phyloP scores from a whole-genome alignment of 257 asterid genomes.

The Solanum ahanhuiri region DNA sequence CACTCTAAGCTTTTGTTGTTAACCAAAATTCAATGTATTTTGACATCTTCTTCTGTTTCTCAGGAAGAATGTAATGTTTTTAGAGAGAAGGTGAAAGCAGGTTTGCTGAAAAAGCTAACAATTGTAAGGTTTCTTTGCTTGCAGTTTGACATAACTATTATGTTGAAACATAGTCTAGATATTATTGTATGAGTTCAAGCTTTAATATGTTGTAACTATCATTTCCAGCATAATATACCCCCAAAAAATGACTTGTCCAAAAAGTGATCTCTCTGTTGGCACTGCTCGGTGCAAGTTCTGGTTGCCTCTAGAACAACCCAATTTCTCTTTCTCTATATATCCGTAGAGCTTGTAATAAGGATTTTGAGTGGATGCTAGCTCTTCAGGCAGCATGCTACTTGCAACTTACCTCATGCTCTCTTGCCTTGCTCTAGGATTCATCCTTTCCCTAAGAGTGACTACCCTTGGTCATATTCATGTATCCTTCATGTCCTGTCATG shows the following conservation, averaged over 20 bases:
- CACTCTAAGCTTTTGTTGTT: background rate
- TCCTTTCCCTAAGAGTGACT: background rate
- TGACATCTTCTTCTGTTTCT: background rate
- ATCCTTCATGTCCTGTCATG: background rate
- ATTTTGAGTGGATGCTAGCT: background rate
- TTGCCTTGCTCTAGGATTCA: background rate
- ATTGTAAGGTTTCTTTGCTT: slow-evolving; percentile 41
- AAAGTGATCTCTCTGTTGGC: background rate
- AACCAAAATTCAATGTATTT: background rate
- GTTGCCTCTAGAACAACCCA: background rate
- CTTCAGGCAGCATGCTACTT: background rate
- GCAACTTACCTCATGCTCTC: background rate
- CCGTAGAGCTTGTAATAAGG: background rate
- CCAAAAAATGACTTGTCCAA: background rate
- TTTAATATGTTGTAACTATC: background rate
- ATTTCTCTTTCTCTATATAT: background rate
- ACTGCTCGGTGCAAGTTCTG: background rate
- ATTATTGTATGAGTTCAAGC: background rate
- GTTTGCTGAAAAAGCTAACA: slow-evolving; percentile 52
- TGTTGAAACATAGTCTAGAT: background rate
- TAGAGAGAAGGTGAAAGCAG: slow-evolving; percentile 36
- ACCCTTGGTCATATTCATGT: background rate
- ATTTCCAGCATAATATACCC: background rate
- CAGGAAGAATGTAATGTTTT: slow-evolving; percentile 67
- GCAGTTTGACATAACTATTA: background rate